Evolutionary conservation across 352 stramenopile genomes (phyloP).

Genomic region (Phytophthora ohioensis): DNA sequence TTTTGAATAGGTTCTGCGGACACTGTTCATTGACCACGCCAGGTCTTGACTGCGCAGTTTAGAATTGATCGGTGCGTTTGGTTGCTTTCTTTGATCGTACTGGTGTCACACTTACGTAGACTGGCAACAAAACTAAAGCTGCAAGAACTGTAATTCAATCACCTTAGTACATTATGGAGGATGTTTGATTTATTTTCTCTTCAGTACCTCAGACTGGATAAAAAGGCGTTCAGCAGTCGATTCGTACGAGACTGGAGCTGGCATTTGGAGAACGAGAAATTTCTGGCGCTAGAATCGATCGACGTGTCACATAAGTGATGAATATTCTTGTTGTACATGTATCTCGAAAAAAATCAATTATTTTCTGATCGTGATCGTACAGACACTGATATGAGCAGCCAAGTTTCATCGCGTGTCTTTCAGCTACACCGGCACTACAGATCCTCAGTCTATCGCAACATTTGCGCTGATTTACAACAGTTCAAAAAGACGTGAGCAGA

Average conservation of each 20-base stretch:
- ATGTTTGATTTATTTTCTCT: constrained; percentile 52
- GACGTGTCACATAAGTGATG: constrained; percentile 52
- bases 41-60: constrained; percentile 44
- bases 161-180: constrained; percentile 58
- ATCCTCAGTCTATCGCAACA: constrained; percentile 56
- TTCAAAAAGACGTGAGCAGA: constrained; percentile 37
- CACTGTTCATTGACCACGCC: constrained; percentile 60
- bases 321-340: too few species aligned
- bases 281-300: constrained; percentile 41
- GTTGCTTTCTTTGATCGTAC: not conserved
- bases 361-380: constrained; percentile 1
- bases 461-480: constrained; percentile 41
- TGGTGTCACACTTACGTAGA: not conserved
- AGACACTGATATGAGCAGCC: constrained; percentile 54
- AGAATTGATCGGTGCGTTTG: constrained; percentile 39
- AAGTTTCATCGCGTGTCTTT: constrained; percentile 64
- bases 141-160: constrained; percentile 55
- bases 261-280: constrained; percentile 60
- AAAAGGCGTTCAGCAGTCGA: constrained; percentile 63
- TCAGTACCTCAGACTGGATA: constrained; percentile 38
- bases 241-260: constrained; percentile 68
- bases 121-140: constrained; percentile 16
- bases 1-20: constrained; percentile 62
- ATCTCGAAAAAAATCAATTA: too few species aligned
- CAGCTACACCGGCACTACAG: constrained; percentile 36